Percentiles rank a stretch among this genome's conserved stretches.
These are phyloP conservation scores for Agaricus sinodeliciosus DNA, from an alignment of 768 basidiomycete species.

Conservation along the genomic window DNA sequence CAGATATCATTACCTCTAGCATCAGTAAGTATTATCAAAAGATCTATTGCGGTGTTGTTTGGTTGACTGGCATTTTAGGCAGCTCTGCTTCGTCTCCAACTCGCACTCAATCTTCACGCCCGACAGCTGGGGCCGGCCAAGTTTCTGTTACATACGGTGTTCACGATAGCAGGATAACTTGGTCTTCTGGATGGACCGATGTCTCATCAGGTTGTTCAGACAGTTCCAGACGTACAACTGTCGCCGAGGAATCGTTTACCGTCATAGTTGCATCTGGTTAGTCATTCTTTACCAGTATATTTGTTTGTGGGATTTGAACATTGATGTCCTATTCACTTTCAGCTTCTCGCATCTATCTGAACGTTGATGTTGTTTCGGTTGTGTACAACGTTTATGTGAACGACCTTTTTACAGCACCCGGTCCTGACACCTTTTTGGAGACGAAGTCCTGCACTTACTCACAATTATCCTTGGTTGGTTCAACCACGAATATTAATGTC, in stretches of 20 bases:
- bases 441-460: neutral
- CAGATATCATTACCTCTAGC: too few species aligned
- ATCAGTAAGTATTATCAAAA: neutral
- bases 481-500: slow-evolving; percentile 1
- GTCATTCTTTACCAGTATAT: neutral
- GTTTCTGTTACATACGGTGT: neutral
- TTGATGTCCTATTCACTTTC: neutral
- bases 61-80: neutral
- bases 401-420: neutral
- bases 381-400: slow-evolving; percentile 5
- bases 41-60: neutral
- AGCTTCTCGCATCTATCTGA: slow-evolving; percentile 2
- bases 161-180: slow-evolving; percentile 1
- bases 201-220: neutral
- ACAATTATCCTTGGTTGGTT: neutral
- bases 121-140: neutral
- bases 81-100: neutral
- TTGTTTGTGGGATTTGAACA: neutral
- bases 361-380: neutral
- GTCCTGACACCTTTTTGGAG: neutral
- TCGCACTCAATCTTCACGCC: neutral
- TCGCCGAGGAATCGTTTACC: slow-evolving; percentile 1
- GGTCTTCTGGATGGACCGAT: neutral
- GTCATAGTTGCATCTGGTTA: slow-evolving; percentile 2
- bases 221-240: slow-evolving; percentile 1